Conservation (phyloP, 345 rosid genomes). For the Citrus glauca region DNA sequence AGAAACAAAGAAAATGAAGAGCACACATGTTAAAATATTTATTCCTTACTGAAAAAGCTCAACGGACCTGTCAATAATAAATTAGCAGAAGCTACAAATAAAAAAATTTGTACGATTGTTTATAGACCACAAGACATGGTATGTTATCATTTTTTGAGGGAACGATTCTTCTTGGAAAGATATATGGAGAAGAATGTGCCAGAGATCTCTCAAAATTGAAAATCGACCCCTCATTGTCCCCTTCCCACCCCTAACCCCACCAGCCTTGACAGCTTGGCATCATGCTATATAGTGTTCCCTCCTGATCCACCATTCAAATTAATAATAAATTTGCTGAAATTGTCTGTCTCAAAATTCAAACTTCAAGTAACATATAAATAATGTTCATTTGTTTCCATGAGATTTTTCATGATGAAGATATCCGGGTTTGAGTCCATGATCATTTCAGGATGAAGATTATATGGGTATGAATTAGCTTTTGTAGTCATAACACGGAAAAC, state of each 20-base stretch:
- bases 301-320: neutral
- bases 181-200: constrained; percentile 16
- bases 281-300: neutral
- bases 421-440: too few relatives aligned
- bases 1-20: neutral
- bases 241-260: neutral
- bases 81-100: constrained; percentile 1
- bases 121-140: constrained; percentile 30
- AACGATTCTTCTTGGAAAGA: constrained; percentile 19
- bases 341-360: too few relatives aligned
- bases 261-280: constrained; percentile 16
- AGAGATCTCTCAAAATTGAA: neutral
- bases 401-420: too few relatives aligned
- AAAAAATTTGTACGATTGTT: constrained; percentile 22
- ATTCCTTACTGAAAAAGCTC: too few relatives aligned
- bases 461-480: too few relatives aligned
- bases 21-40: constrained; percentile 13
- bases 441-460: too few relatives aligned
- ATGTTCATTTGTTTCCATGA: too few relatives aligned
- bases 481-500: too few relatives aligned
- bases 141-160: constrained; percentile 9
- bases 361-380: too few relatives aligned
- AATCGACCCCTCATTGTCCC: too few relatives aligned
- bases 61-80: too few relatives aligned
- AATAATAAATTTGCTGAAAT: too few relatives aligned